A percentile compares a stretch with the other conserved stretches of the same genome.
Conservation (phyloP, 2,329 filamentous ascomycete genomes). For the Aspergillus pseudoterreus region DNA sequence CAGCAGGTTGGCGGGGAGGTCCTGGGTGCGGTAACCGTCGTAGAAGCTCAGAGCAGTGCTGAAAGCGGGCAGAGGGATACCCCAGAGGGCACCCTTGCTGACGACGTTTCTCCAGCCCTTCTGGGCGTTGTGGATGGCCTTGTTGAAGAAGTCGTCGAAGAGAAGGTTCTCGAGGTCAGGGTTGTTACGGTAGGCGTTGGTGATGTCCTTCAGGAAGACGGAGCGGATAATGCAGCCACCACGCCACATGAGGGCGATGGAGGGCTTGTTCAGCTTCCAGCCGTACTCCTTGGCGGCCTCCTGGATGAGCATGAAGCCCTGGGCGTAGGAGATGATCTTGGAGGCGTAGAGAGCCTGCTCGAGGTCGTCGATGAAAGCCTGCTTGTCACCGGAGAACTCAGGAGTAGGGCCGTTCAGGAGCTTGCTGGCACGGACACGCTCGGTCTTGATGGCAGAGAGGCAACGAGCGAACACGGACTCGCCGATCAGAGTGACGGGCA, state of each 20-base stretch:
- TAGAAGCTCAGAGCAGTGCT: constrained; percentile 97
- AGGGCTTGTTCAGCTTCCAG: constrained; percentile 99
- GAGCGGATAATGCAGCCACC: constrained; percentile 99
- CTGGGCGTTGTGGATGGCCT: constrained; percentile 96
- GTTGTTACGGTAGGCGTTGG: constrained; percentile 89
- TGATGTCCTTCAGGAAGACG: constrained; percentile 99
- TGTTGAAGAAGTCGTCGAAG: constrained; percentile 99
- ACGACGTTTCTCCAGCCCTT: constrained; percentile 88
- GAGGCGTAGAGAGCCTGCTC: constrained; percentile 99
- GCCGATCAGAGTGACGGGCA: constrained; percentile 96
- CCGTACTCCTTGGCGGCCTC: constrained; percentile 92
- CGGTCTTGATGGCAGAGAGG: constrained; percentile 87
- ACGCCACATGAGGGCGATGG: constrained; percentile 99
- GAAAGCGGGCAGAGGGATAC: constrained; percentile 95
- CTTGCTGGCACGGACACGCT: constrained; percentile 77
- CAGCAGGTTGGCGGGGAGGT: constrained; percentile 95
- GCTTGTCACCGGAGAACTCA: constrained; percentile 84
- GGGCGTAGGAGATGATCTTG: constrained; percentile 99
- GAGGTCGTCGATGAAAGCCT: constrained; percentile 91
- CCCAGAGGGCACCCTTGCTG: constrained; percentile 85
- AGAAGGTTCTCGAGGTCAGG: constrained; percentile 95
- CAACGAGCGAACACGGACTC: constrained; percentile 95
- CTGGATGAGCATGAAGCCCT: constrained; percentile 99
- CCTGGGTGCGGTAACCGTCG: constrained; percentile 95
- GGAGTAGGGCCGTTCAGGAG: constrained; percentile 74